Evolutionary conservation across 2,329 filamentous ascomycete genomes (phyloP).

Genomic region (Fusarium buxicola): DNA sequence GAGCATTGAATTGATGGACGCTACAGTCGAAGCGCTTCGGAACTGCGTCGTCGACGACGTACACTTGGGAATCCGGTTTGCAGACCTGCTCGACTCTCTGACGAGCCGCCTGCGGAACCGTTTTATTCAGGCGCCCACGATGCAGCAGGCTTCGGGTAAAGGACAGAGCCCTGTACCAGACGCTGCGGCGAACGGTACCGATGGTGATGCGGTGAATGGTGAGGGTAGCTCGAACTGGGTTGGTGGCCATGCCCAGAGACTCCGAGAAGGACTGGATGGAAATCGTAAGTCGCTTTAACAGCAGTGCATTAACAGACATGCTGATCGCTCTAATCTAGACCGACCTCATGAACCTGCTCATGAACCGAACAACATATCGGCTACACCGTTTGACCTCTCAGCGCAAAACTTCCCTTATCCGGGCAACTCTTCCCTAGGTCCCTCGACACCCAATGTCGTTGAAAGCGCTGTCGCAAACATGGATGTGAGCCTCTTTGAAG

Average conservation of each 20-base stretch:
- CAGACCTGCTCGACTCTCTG: constrained; percentile 82
- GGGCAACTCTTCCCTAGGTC: constrained; percentile 61
- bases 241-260: constrained; percentile 54
- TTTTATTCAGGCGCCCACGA: constrained; percentile 74
- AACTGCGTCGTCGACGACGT: constrained; percentile 87
- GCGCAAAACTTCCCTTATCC: constrained; percentile 67
- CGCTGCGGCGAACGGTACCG: constrained; percentile 40
- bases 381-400: constrained; percentile 71
- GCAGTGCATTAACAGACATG: not conserved
- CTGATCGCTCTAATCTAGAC: constrained; percentile 47
- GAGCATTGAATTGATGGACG: constrained; percentile 80
- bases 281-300: constrained; percentile 48
- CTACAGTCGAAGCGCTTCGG: constrained; percentile 77
- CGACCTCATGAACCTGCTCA: constrained; percentile 49
- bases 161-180: constrained; percentile 57
- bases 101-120: constrained; percentile 79
- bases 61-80: constrained; percentile 85
- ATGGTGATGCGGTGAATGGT: constrained; percentile 43
- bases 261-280: constrained; percentile 55
- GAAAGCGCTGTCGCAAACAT: constrained; percentile 46
- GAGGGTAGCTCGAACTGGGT: constrained; percentile 48
- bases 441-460: constrained; percentile 60
- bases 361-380: constrained; percentile 67
- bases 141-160: constrained; percentile 55
- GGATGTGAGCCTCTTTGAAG: constrained; percentile 61